Base-by-base conservation (phyloP, 106 monocot species). In the Dendrobium officinale region DNA sequence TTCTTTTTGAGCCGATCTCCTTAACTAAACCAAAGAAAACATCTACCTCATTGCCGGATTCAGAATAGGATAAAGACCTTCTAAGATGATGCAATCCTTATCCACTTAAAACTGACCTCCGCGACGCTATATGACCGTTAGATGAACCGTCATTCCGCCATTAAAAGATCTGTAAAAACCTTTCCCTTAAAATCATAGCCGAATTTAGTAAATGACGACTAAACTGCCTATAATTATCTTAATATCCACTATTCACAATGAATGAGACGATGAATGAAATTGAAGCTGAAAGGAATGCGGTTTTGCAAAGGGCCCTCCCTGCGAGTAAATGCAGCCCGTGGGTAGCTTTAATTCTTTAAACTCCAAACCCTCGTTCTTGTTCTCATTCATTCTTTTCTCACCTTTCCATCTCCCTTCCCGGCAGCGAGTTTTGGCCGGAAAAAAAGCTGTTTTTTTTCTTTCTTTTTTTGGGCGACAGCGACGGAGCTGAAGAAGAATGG, bases 401-500 rank as follows among this genome's bases (percentile, higher is more conserved):
- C 43, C 43, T 31, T 75, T 44, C 74, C 19, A 27, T 15, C 72
- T 72, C 16, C 72, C 20, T 37, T 75, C 6, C 15, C 43, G 13
- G 51, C 51, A 51, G 51, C 15, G 51, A 51, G 44, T 4, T 3
- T 75, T 75, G 13, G 74, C 74, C 74, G 18, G 43, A 9, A 43
- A 26, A 41, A 75, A 31, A 75, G 43, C 43, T 42, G 74, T 51
- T 27, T 17, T 74, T 74, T 43, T 4, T 43, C 6, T 7, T 54
- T 54, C 31, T 16, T 10, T 54, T 54, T 9, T 54, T 4, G 6
- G 42, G 16, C 43, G 42, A 45, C 48, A 49, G 76, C 49, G 44
- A 79, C 41, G 54, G 59, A 77, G 31, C 37, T 49, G 43, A 37
- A 37, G 68, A 66, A 72, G 42, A 49, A 88, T 88, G 88, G 88